Percentiles rank a stretch among this genome's conserved stretches.
phyloP scores from a whole-genome alignment of 768 basidiomycete species.

The Auriscalpium microsporum region DNA sequence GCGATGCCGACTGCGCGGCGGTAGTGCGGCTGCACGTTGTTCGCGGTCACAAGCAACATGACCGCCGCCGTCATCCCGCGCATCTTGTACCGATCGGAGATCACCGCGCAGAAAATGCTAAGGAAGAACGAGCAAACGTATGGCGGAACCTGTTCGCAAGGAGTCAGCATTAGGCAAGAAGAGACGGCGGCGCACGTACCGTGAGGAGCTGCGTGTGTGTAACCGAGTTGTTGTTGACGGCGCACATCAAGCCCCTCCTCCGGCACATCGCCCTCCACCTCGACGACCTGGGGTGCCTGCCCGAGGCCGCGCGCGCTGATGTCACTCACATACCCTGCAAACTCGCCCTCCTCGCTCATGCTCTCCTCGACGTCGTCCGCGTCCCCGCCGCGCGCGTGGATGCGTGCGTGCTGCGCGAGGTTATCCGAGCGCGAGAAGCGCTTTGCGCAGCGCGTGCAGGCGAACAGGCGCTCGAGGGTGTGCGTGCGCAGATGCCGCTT shows the following conservation, averaged over 20 bases:
- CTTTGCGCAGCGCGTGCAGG: conserved; percentile 67
- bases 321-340: conserved; percentile 4
- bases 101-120: conserved; percentile 9
- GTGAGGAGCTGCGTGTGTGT: conserved; percentile 23
- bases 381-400: conserved; percentile 48
- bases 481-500: conserved; percentile 84
- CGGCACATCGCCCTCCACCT: conserved; percentile 13
- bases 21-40: conserved; percentile 25
- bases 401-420: conserved; percentile 77
- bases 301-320: conserved; percentile 14
- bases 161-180: background rate
- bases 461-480: conserved; percentile 80
- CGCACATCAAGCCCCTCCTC: conserved; percentile 7
- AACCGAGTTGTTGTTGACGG: conserved; percentile 5
- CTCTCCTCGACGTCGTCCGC: conserved; percentile 20
- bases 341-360: conserved; percentile 25
- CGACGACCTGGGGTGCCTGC: conserved; percentile 18
- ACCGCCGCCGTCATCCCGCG: conserved; percentile 11
- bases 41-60: conserved; percentile 13
- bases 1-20: conserved; percentile 22
- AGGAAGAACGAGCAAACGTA: conserved; percentile 21
- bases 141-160: conserved; percentile 19
- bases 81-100: conserved; percentile 11
- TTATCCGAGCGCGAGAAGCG: conserved; percentile 86
- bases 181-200: background rate